A percentile compares a stretch with the other conserved stretches of the same genome.
phyloP scores from a whole-genome alignment of 1,139 yeast genomes.

The Geotrichum citri-aurantii region DNA sequence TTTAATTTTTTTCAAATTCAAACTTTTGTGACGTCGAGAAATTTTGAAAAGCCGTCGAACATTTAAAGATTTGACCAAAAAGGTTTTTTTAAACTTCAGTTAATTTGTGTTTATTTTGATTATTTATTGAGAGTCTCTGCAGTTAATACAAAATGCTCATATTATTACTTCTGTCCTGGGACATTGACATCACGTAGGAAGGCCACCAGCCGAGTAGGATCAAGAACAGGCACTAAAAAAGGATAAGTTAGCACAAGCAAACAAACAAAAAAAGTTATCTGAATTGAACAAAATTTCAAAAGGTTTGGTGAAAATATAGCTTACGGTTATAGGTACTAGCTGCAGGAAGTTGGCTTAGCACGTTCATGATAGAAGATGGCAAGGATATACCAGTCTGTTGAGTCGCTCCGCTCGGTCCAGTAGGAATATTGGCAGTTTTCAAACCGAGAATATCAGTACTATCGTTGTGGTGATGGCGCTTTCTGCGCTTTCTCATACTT shows the following conservation, averaged over 20 bases:
- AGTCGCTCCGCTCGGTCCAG: neutral
- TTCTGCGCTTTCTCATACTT: constrained; percentile 9
- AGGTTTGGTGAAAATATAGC: constrained; percentile 5
- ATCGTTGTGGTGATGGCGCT: constrained; percentile 2
- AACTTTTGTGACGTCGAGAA: neutral
- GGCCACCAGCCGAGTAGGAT: constrained; percentile 20
- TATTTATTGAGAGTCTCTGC: no score
- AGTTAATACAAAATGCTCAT: no score
- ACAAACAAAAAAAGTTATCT: neutral
- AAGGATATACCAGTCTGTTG: constrained; percentile 12
- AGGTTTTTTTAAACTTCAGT: no score
- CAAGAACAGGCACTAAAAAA: constrained; percentile 23
- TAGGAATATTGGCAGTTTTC: neutral
- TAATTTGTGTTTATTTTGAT: neutral
- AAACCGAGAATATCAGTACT: constrained; percentile 7
- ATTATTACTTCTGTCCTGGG: constrained; percentile 1
- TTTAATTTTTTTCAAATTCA: neutral
- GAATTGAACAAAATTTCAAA: no score
- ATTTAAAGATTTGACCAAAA: no score
- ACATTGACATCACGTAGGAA: constrained; percentile 3
- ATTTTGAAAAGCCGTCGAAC: no score
- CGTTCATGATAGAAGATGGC: constrained; percentile 26
- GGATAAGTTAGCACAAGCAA: neutral
- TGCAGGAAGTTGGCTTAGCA: constrained; percentile 32
- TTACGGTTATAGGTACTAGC: constrained; percentile 29